Evolutionary conservation across 495 filamentous ascomycete genomes (phyloP).

Genomic region (Hypoxylon lienhwacheense): DNA sequence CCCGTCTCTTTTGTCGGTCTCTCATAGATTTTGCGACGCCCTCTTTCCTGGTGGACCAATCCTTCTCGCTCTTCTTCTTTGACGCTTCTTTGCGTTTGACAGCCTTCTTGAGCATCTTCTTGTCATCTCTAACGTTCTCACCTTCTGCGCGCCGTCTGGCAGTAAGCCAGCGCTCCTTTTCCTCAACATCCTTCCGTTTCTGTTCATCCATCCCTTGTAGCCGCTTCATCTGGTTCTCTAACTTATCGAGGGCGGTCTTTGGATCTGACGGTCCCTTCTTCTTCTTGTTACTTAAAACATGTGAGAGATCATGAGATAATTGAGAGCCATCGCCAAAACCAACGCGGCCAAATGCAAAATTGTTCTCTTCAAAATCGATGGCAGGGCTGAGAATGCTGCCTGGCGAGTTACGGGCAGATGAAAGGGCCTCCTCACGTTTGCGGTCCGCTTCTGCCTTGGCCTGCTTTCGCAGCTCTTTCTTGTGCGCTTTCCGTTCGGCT

Average conservation of each 20-base stretch:
- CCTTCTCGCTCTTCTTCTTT: slow-evolving; percentile 86
- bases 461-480: slow-evolving; percentile 74
- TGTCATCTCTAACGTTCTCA: slow-evolving; percentile 87
- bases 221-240: slow-evolving; percentile 71
- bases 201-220: slow-evolving; percentile 69
- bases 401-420: slow-evolving; percentile 61
- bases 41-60: slow-evolving; percentile 83
- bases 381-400: slow-evolving; percentile 64
- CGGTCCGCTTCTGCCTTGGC: slow-evolving; percentile 75
- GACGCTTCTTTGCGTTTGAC: slow-evolving; percentile 86
- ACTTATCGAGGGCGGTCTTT: slow-evolving; percentile 67
- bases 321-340: slow-evolving; percentile 83
- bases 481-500: slow-evolving; percentile 78
- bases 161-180: slow-evolving; percentile 93
- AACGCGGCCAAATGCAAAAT: slow-evolving; percentile 82
- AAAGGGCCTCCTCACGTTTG: slow-evolving; percentile 68
- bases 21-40: slow-evolving; percentile 75
- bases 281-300: slow-evolving; percentile 59
- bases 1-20: slow-evolving; percentile 81
- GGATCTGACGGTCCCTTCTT: slow-evolving; percentile 78
- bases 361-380: slow-evolving; percentile 62
- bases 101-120: slow-evolving; percentile 87
- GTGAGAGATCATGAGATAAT: slow-evolving; percentile 65
- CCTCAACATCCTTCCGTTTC: slow-evolving; percentile 80
- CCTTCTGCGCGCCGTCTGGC: slow-evolving; percentile 87